Evolutionary conservation across 1,284 basidiomycete genomes (phyloP), one percentile per base, ranked within the genome.

Genomic region (Malassezia nana): DNA sequence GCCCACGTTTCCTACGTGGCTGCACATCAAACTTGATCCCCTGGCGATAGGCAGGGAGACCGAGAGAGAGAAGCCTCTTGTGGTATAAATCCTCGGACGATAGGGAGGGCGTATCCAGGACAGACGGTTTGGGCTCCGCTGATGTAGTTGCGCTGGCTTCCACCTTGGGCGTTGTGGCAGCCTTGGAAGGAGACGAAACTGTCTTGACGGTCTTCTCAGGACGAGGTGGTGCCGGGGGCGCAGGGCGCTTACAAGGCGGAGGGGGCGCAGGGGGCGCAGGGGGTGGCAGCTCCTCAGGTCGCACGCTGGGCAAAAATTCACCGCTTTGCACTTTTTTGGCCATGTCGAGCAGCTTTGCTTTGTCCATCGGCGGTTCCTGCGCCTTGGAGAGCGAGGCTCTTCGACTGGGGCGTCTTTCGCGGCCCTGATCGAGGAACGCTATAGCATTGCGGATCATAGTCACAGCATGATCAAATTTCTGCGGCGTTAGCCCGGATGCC

Each of bases 21-120:
- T 54, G 16, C 2, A 49, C 38, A 18, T 54, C 46, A 25, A 54
- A 54, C 32, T 54, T 48, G 28, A 54, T 31, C 3, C 52, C 52
- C 25, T 54, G 38, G 12, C 52, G 46, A 24, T 43, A 40, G 2
- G 40, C 25, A 20, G 52, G 52, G 9, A 54, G 32, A 25, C 52
- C 52, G 5, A 54, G 39, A 3, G 52, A 48, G 2, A 54, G 20
- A 1, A 54, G 40, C 7, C 52, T 38, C 26, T 31, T 40, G 25
- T 35, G 43, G 15, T 6, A 13, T 39, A 24, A 6, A 22, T 31
- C 26, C 26, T 28, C 33, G 2, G 39, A 4, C 25, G 28, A 28
- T 39, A n/a, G 18, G 8, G 13, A 28, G 12, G 16, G 29, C 29
- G 43, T 6, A n/a, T 38, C 35, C 16, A 6, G 9, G n/a, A n/a